Percentiles rank a stretch among this genome's conserved stretches.
These are phyloP conservation scores for Neofusicoccum umdonicola DNA, from an alignment of 2,329 filamentous ascomycete genomes.

Conservation along the genomic window DNA sequence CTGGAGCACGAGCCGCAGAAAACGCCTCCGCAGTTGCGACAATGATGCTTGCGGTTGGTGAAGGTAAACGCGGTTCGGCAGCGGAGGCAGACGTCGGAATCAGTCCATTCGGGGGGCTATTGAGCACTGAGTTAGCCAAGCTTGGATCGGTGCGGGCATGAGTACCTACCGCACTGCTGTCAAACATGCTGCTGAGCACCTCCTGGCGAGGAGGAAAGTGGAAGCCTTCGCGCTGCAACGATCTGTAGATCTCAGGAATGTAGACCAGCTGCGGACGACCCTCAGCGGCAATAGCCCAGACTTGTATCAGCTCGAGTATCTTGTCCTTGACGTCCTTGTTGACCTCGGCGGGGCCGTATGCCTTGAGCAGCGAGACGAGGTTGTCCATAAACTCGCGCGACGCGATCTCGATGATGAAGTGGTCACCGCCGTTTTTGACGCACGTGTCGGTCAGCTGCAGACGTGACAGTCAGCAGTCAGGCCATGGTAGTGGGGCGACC, in stretches of 20 bases:
- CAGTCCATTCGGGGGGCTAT: conserved; percentile 92
- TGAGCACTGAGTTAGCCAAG: not conserved
- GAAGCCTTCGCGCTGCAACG: conserved; percentile 79
- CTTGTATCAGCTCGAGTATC: conserved; percentile 90
- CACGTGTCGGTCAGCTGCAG: conserved; percentile 88
- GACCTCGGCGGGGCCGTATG: conserved; percentile 68
- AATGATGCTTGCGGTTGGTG: conserved; percentile 97
- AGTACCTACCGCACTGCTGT: conserved; percentile 79
- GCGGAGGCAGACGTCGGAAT: conserved; percentile 98
- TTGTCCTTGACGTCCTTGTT: conserved; percentile 85
- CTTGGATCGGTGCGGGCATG: too few species aligned
- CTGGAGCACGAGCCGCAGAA: conserved; percentile 94
- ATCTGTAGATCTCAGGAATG: conserved; percentile 82
- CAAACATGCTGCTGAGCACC: conserved; percentile 95
- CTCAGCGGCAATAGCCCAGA: conserved; percentile 87
- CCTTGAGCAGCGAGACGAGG: conserved; percentile 82
- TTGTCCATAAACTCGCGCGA: conserved; percentile 99
- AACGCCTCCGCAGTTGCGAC: conserved; percentile 94
- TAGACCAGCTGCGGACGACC: conserved; percentile 80
- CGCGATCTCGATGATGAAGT: conserved; percentile 93
- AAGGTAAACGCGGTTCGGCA: conserved; percentile 95
- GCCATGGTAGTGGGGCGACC: not conserved
- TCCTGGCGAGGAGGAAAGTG: conserved; percentile 83
- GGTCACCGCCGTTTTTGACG: conserved; percentile 94
- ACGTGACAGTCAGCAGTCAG: not conserved